Base-by-base conservation (phyloP, 805 yeast species). In the Ogataea methylovora region DNA sequence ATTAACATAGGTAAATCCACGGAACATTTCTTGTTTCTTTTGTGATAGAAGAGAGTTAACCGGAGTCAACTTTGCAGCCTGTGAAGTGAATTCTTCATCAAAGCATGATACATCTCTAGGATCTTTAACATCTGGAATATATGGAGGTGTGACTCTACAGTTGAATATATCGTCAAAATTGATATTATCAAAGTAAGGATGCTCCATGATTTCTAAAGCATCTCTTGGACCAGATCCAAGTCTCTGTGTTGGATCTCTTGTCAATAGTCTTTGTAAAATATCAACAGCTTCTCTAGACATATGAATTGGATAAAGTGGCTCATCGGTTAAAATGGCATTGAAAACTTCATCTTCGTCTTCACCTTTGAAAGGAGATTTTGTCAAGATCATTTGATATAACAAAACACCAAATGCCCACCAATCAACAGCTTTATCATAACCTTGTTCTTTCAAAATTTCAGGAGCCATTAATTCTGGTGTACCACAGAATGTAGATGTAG, bases 351-450 rank as follows among this genome's bases (percentile, higher is more conserved):
- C 97, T 39, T 61, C 66, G 38, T 60, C 65, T 46, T 88, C 96
- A 45, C 99, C 98, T 45, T 90, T 81, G 63, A 92, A 92, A 24
- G 99, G 99, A 7, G 96, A 84, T 60, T 90, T 95, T 34, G 96
- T 92, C 38, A 92, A 69, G 37, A 92, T 67, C 99, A 92, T 92
- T 61, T 92, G 98, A 60, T 90, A 92, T 44, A 92, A 67, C 43
- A 92, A 69, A 20, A 92, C 97, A 38, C 99, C 99, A 67, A 88
- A 86, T 1, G 98, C 97, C 98, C 98, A 92, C 98, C 98, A 92
- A 61, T 92, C 99, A 35, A 92, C 98, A 26, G 92, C 83, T 52
- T 94, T 77, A 34, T 87, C 92, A 52, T 92, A 92, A 39, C 79
- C 83, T 58, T 88, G 94, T 35, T 92, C 97, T 43, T 85, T 79